These are phyloP conservation scores for Alternaria metachromatica DNA, from an alignment of 2,329 filamentous ascomycete species.

Conservation along the genomic window DNA sequence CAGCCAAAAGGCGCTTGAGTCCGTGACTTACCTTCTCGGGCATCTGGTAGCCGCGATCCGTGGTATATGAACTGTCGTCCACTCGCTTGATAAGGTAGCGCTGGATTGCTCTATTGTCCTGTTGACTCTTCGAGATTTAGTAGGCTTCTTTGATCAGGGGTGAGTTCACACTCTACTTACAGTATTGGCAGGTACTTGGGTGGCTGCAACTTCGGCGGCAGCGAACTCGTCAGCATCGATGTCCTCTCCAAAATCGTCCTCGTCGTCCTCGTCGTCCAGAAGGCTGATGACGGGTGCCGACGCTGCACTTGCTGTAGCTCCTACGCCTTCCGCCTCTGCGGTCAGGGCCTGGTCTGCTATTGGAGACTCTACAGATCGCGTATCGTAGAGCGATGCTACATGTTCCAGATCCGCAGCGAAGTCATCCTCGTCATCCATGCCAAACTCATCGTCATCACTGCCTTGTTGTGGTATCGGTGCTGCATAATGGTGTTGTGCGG, in stretches of 20 bases:
- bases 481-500: background rate
- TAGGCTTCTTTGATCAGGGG: slow-evolving; percentile 41
- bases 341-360: slow-evolving; percentile 1
- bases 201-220: slow-evolving; percentile 74
- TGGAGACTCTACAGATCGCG: slow-evolving; percentile 39
- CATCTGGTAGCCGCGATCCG: slow-evolving; percentile 64
- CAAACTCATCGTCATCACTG: slow-evolving; percentile 55
- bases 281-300: slow-evolving; percentile 32
- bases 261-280: slow-evolving; percentile 49
- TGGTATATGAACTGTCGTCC: slow-evolving; percentile 71
- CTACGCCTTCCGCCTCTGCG: background rate
- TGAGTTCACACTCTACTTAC: slow-evolving; percentile 59
- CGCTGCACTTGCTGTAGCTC: slow-evolving; percentile 4
- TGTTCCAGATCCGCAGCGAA: slow-evolving; percentile 66
- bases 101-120: slow-evolving; percentile 77
- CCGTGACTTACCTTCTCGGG: slow-evolving; percentile 71
- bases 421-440: slow-evolving; percentile 55
- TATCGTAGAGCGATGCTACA: slow-evolving; percentile 63
- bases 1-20: background rate
- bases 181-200: slow-evolving; percentile 64
- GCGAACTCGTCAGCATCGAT: slow-evolving; percentile 74
- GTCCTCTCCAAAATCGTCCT: slow-evolving; percentile 70
- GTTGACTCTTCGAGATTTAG: slow-evolving; percentile 74
- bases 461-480: slow-evolving; percentile 10
- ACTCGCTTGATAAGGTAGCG: slow-evolving; percentile 83